These are phyloP conservation scores for Paramecium bursaria DNA, from an alignment of 73 alveolate species.

Conservation along the genomic window DNA sequence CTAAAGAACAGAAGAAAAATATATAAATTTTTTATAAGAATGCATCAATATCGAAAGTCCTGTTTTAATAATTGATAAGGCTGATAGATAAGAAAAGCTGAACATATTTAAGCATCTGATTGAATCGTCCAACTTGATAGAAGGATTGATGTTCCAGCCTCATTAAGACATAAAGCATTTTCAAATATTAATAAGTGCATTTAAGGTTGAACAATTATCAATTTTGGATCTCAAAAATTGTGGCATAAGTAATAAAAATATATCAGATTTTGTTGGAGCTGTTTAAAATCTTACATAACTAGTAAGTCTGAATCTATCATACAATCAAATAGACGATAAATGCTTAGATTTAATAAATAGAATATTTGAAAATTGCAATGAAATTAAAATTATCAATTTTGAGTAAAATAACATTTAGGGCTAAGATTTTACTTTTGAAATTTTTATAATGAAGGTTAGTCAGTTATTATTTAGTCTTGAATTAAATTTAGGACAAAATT, in stretches of 20 bases:
- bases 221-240: conserved; percentile 11
- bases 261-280: neutral
- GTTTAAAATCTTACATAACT: neutral
- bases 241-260: neutral
- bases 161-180: neutral
- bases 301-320: neutral
- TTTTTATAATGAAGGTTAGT: neutral
- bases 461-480: neutral
- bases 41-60: neutral
- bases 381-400: neutral
- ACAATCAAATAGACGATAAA: conserved; percentile 10
- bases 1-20: neutral
- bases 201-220: neutral
- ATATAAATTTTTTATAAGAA: neutral
- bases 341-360: conserved; percentile 2
- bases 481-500: neutral
- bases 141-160: neutral
- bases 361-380: conserved; percentile 21
- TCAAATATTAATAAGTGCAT: neutral
- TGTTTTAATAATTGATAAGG: neutral
- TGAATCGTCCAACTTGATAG: conserved; percentile 3
- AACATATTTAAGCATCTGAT: neutral
- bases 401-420: neutral
- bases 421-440: neutral
- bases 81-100: neutral